Base-by-base conservation (phyloP, 2,329 filamentous ascomycete genomes). In the Biscogniauxia marginata region DNA sequence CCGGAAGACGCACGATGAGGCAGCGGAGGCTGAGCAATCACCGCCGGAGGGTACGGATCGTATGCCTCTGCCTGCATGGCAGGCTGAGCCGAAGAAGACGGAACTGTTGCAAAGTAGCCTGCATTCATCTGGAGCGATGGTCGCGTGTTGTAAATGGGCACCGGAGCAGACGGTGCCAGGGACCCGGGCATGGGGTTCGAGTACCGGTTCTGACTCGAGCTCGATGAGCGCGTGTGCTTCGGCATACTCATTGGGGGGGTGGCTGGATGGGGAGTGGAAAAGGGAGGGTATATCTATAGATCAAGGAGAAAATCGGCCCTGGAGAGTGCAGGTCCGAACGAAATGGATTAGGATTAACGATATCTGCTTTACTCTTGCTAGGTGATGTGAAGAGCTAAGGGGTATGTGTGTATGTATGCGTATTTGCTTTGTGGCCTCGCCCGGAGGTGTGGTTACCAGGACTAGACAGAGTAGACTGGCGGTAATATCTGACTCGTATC, bases 1-100 rank as follows among this genome's bases (percentile, higher is more conserved):
- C 83, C 84, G 0, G 84, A 85, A 30, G 84, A 84, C 21, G 84
- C 76, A 49, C 84, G 81, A 62, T 81, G 75, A 34, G 77, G 77
- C 56, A 72, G 59, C 61, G 67, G 74, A 6, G 67, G 72, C 50
- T 72, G 73, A 48, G 65, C 58, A 30, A 71, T 62, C n/a, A 73
- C 66, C 22, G 71, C 64, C n/a, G 65, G 63, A 39, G 72, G 62
- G 56, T 79, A 79, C 7, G 71, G 62, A 18, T 78, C 75, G 62
- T 79, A 79, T 46, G 67, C 65, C 53, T 73, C 70, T 6, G 70
- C 65, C 56, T 74, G 72, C 56, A 74, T 72, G 18, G 74, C 55
- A 7, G 73, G 60, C 58, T 66, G 65, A 8, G 65, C 65, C 19
- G 72, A 61, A 7, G 74, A 70, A 0, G 73, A 63, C 2, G 72